A percentile compares a stretch with the other conserved stretches of the same genome.
Evolutionary conservation across 2,329 filamentous ascomycete genomes (phyloP).

Genomic region (Xylaria sp.): DNA sequence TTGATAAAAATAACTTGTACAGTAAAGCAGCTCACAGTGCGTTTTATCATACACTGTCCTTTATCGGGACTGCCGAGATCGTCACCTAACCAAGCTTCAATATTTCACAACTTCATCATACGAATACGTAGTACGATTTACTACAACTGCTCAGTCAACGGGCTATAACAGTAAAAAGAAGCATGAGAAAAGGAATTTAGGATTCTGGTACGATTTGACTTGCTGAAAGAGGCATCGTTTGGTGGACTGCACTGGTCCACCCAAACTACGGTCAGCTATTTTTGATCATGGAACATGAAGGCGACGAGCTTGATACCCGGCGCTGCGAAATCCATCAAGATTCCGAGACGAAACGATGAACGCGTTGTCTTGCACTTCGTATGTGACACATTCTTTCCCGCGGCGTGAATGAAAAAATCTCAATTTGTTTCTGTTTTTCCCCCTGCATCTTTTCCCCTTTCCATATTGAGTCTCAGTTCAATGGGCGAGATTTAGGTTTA

Average conservation of each 20-base stretch:
- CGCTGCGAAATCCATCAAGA: conserved; percentile 38
- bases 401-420: background rate
- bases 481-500: too few relatives aligned
- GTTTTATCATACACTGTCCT: conserved; percentile 12
- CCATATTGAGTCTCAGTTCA: background rate
- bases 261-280: background rate
- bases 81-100: background rate
- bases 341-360: conserved; percentile 63
- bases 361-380: conserved; percentile 86
- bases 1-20: conserved; percentile 16
- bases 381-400: conserved; percentile 46
- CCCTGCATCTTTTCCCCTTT: background rate
- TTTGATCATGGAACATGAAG: conserved; percentile 47
- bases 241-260: background rate
- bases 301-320: conserved; percentile 40
- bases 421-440: conserved; percentile 1
- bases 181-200: conserved; percentile 4
- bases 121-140: conserved; percentile 5
- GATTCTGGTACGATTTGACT: conserved; percentile 3
- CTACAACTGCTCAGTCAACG: conserved; percentile 1
- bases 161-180: conserved; percentile 5
- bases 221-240: conserved; percentile 20
- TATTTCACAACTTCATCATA: conserved; percentile 10
- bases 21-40: conserved; percentile 22
- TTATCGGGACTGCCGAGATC: conserved; percentile 19